A percentile compares a stretch with the other conserved stretches of the same genome.
These are phyloP conservation scores for Ganoderma boninense DNA, from an alignment of 1,284 basidiomycete species.

Conservation along the genomic window DNA sequence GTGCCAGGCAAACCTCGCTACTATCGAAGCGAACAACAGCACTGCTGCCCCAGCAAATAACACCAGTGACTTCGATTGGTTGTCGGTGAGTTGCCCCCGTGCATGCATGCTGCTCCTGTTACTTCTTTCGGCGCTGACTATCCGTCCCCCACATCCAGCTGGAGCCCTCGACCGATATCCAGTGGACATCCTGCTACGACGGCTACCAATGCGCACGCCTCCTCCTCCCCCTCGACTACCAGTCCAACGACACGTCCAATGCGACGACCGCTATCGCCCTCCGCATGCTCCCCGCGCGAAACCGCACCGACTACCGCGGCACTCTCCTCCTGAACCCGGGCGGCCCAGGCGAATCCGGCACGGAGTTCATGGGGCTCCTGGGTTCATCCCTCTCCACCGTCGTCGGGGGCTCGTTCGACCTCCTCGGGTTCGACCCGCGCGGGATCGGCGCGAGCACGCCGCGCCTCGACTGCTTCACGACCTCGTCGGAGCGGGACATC, in stretches of 20 bases:
- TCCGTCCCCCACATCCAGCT: constrained; percentile 13
- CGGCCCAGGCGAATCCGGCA: constrained; percentile 59
- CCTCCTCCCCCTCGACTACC: constrained; percentile 49
- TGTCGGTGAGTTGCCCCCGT: background rate
- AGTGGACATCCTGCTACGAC: constrained; percentile 36
- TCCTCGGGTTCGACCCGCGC: constrained; percentile 50
- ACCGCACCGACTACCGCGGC: constrained; percentile 47
- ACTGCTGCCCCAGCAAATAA: background rate
- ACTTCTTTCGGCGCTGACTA: background rate
- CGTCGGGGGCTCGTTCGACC: constrained; percentile 47
- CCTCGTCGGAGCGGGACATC: constrained; percentile 22
- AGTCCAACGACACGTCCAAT: constrained; percentile 15
- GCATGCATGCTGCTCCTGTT: background rate
- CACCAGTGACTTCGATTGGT: background rate
- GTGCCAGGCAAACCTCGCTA: background rate
- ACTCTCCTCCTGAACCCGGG: constrained; percentile 62
- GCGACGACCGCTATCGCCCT: constrained; percentile 48
- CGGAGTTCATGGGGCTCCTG: constrained; percentile 6
- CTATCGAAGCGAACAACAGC: background rate
- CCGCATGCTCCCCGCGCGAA: constrained; percentile 39
- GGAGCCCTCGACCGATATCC: constrained; percentile 25
- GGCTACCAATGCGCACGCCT: constrained; percentile 36
- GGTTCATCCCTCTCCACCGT: constrained; percentile 13
- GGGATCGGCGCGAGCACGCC: constrained; percentile 33
- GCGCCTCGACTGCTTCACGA: constrained; percentile 28